Conservation (phyloP, 768 basidiomycete genomes). For the Rhodotorula toruloides region DNA sequence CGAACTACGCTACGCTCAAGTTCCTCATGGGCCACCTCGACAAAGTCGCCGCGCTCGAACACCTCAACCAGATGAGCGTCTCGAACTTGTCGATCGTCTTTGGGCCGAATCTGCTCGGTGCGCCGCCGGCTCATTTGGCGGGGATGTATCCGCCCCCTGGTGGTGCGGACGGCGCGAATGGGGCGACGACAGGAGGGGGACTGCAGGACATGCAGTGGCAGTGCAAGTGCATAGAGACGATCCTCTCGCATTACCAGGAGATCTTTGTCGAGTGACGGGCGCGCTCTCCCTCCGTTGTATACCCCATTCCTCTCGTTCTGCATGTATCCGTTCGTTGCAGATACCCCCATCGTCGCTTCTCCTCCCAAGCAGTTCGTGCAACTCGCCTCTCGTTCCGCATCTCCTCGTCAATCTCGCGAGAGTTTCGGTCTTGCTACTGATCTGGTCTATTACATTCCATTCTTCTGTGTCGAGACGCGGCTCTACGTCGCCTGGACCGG, state of each 20-base stretch:
- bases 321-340: too few species aligned
- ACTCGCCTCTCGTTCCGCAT: background rate
- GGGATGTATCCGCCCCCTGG: slow-evolving; percentile 17
- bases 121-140: slow-evolving; percentile 48
- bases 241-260: slow-evolving; percentile 86
- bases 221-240: slow-evolving; percentile 81
- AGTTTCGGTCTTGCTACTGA: too few species aligned
- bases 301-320: background rate
- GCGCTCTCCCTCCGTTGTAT: too few species aligned
- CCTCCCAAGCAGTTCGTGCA: background rate
- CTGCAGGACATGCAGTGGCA: slow-evolving; percentile 52
- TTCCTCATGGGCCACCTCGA: slow-evolving; percentile 91
- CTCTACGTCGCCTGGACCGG: too few species aligned
- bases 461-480: too few species aligned
- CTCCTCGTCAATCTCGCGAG: background rate
- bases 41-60: slow-evolving; percentile 70
- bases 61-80: slow-evolving; percentile 82
- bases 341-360: background rate
- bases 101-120: slow-evolving; percentile 92
- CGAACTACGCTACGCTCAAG: slow-evolving; percentile 97
- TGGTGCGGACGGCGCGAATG: background rate
- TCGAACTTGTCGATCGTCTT: slow-evolving; percentile 94
- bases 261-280: slow-evolving; percentile 65
- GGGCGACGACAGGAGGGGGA: slow-evolving; percentile 41
- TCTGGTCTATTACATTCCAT: too few species aligned